Base-by-base conservation (phyloP, 306 rosid species). In the cucumber (Cucumis sativus) region DNA sequence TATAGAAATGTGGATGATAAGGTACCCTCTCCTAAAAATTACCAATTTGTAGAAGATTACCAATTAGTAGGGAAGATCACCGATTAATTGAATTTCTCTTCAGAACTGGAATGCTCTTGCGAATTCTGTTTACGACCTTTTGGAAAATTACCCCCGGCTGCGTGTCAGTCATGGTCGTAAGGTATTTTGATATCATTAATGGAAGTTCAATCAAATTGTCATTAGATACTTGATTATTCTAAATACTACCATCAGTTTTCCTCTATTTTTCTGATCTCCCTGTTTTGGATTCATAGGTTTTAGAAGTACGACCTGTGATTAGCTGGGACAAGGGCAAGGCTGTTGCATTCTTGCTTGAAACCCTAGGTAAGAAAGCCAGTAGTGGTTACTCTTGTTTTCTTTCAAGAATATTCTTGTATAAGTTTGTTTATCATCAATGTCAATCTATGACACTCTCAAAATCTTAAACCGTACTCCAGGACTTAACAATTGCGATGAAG, bases 271-370 rank as follows among this genome's bases (percentile, higher is more conserved):
- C 35, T 18, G 5, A 39, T 45, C 18, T 2, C 28, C 2, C 59
- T 11, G 23, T 70, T 70, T 47, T 16, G 71, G 12, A 78, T 49
- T 28, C 25, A 54, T 67, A 96, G 99, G 99, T 96, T 87, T 87
- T 96, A 83, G 99, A 96, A 88, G 93, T 96, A 28, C 91, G 99
- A 15, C 99, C 99, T 5, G 87, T 79, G 82, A 91, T 96, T 79
- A 67, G 87, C 86, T 96, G 99, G 99, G 92, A 96, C 84, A 96
- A 96, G 82, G 99, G 99, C 66, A 96, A 91, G 82, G 99, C 99
- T 16, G 98, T 96, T 73, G 88, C 90, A 3, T 96, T 96, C 86
- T 87, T 96, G 73, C 99, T 96, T 0, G 91, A 96, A 80, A 91
- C 99, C 59, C 97, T 96, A 77, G 98, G 99, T 92, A 85, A 88